Evolutionary conservation across 352 stramenopile species (phyloP), one percentile per base, ranked within the genome.

Genomic region (Peronosclerospora sorghi): DNA sequence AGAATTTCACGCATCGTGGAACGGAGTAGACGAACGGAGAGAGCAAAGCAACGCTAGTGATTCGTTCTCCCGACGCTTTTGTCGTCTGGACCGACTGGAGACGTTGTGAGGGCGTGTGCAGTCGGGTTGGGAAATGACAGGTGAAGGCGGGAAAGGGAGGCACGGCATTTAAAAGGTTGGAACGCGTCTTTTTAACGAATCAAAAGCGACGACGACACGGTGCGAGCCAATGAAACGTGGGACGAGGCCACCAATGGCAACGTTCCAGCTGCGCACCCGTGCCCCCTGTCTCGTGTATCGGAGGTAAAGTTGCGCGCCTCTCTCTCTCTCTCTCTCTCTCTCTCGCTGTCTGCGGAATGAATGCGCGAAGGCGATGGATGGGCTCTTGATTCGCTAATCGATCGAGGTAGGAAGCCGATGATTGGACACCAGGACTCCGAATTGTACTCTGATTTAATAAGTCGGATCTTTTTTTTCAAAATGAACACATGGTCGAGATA

Each of bases 41-140:
- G 28, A 4, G 8, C 4, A n/a, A 34, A 13, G 15, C 4, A 34
- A n/a, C 4, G 8, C 4, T 5, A 34, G 28, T n/a, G 8, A 34
- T n/a, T n/a, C n/a, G n/a, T n/a, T n/a, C n/a, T n/a, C n/a, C n/a
- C n/a, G n/a, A n/a, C n/a, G n/a, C n/a, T n/a, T n/a, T n/a, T n/a
- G n/a, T n/a, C n/a, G n/a, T 47, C 49, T 28, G 32, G 41, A 35
- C 10, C 43, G 20, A 52, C 54, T 56, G 44, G 44, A 59, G 55
- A 63, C 54, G 54, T 44, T 59, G 8, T 59, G 45, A 63, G 45
- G 54, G 50, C 54, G 54, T 32, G 55, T 63, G 41, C 49, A 59
- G 54, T 51, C 49, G 49, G 58, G 14, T 62, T 59, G 44, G 32
- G 48, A 38, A 55, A 47, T 62, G 47, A 62, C 35, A 39, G 35